Evolutionary conservation across 2,329 filamentous ascomycete genomes (phyloP).

Genomic region (Colletotrichum neosansevieriae): DNA sequence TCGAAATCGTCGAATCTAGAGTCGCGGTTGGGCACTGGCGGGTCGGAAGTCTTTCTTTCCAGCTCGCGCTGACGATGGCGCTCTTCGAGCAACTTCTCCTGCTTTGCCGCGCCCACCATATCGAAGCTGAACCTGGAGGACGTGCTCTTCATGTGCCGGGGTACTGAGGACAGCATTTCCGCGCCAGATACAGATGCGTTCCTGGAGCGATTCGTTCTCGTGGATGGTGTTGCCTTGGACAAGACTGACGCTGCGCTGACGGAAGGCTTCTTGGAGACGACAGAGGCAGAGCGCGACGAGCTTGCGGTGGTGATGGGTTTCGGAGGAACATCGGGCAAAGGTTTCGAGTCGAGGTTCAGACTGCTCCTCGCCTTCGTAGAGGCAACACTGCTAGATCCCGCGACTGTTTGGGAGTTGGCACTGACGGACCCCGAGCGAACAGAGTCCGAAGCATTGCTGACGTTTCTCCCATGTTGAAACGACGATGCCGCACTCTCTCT

Average conservation of each 20-base stretch:
- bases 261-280: slow-evolving; percentile 49
- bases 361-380: slow-evolving; percentile 43
- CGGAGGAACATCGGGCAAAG: slow-evolving; percentile 51
- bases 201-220: slow-evolving; percentile 59
- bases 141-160: slow-evolving; percentile 78
- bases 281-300: slow-evolving; percentile 48
- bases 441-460: slow-evolving; percentile 50
- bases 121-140: slow-evolving; percentile 87
- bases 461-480: slow-evolving; percentile 27
- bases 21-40: slow-evolving; percentile 57
- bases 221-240: slow-evolving; percentile 49
- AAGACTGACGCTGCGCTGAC: slow-evolving; percentile 43
- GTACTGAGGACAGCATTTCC: slow-evolving; percentile 62
- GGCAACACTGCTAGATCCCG: slow-evolving; percentile 45
- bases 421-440: slow-evolving; percentile 43
- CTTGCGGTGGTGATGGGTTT: slow-evolving; percentile 49
- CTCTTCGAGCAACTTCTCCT: slow-evolving; percentile 79
- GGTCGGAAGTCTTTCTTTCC: slow-evolving; percentile 64
- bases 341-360: slow-evolving; percentile 36
- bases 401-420: slow-evolving; percentile 45
- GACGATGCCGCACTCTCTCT: slow-evolving; percentile 40
- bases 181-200: slow-evolving; percentile 64
- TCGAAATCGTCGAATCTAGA: slow-evolving; percentile 73
- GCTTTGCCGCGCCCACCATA: slow-evolving; percentile 76
- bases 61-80: slow-evolving; percentile 76